Percentiles rank a stretch among this genome's conserved stretches.
Evolutionary conservation across 768 basidiomycete genomes (phyloP).

Genomic region (Xerocomus spinulosus): DNA sequence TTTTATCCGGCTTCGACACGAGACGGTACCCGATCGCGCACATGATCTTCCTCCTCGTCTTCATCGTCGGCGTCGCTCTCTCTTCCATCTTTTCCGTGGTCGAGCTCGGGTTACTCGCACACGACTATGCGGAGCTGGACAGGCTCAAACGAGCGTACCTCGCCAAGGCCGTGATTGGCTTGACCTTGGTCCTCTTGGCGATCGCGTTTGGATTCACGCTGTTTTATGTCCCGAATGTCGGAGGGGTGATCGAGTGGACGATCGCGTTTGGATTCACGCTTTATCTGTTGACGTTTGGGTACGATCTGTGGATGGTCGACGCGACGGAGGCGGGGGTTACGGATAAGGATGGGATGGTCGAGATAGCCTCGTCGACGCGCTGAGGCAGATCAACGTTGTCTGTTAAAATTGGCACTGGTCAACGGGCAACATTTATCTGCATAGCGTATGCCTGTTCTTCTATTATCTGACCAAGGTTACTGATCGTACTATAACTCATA

Average conservation of each 20-base stretch:
- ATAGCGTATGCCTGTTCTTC: too few species aligned
- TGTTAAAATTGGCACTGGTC: too few species aligned
- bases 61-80: constrained; percentile 66
- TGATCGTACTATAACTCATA: too few species aligned
- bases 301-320: constrained; percentile 61
- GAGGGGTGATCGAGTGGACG: constrained; percentile 70
- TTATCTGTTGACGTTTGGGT: constrained; percentile 68
- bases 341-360: constrained; percentile 1
- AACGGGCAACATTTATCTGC: too few species aligned
- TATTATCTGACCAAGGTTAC: too few species aligned
- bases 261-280: constrained; percentile 71
- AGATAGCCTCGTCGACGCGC: not conserved
- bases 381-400: too few species aligned
- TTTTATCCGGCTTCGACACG: constrained; percentile 72
- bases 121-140: constrained; percentile 44
- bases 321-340: not conserved
- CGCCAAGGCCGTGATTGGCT: constrained; percentile 57
- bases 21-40: constrained; percentile 49
- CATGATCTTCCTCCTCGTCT: constrained; percentile 60
- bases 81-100: constrained; percentile 70
- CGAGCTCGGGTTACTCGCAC: constrained; percentile 66
- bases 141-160: constrained; percentile 53
- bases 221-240: constrained; percentile 42
- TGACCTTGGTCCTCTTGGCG: constrained; percentile 53
- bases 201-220: constrained; percentile 59